phyloP scores from a whole-genome alignment of 495 filamentous ascomycete genomes.

The Hypoxylon fuscum region DNA sequence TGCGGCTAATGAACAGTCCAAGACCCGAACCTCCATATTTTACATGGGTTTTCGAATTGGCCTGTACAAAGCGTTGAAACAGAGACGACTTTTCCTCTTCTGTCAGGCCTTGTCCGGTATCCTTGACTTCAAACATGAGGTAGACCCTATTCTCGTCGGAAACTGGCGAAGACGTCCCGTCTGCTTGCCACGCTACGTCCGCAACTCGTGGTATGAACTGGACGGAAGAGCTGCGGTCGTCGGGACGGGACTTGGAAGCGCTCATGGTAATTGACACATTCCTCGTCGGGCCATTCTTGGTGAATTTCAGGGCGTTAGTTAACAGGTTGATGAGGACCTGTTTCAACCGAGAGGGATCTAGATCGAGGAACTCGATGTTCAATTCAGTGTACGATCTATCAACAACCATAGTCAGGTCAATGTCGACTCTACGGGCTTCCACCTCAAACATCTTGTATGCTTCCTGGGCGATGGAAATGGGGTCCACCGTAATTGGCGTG shows the following conservation, averaged over 20 bases:
- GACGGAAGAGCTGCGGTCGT: conserved; percentile 50
- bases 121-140: conserved; percentile 77
- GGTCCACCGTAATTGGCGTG: conserved; percentile 76
- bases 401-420: conserved; percentile 72
- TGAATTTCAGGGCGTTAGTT: conserved; percentile 86
- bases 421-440: conserved; percentile 74
- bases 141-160: conserved; percentile 68
- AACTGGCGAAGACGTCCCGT: conserved; percentile 68
- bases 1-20: conserved; percentile 81
- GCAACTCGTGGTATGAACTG: conserved; percentile 66
- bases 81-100: conserved; percentile 76
- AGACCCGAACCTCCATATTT: conserved; percentile 86
- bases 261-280: conserved; percentile 75
- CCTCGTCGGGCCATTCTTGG: conserved; percentile 62
- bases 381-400: conserved; percentile 70
- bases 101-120: conserved; percentile 80
- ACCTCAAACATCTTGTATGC: conserved; percentile 84
- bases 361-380: conserved; percentile 74
- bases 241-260: conserved; percentile 66
- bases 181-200: conserved; percentile 56
- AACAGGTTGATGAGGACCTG: conserved; percentile 84
- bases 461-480: conserved; percentile 69
- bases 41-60: conserved; percentile 76
- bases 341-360: conserved; percentile 78
- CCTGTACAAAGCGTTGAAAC: conserved; percentile 84